Evolutionary conservation across 441 rosid species (phyloP).

Genomic region (Sinapis alba): DNA sequence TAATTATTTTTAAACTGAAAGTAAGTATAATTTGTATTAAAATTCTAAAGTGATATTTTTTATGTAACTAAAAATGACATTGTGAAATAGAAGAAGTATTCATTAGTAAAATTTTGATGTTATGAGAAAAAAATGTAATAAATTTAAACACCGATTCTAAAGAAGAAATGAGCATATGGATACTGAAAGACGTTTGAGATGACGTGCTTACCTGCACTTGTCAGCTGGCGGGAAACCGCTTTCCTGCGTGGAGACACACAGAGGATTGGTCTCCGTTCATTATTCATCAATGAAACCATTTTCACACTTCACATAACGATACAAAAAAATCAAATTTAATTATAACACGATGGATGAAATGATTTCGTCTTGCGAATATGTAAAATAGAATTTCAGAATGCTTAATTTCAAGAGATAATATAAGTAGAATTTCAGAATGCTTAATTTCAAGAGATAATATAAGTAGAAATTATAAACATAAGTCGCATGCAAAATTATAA

Average conservation of each 20-base stretch:
- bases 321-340: neutral
- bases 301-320: neutral
- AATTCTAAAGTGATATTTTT: no score
- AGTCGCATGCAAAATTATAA: neutral
- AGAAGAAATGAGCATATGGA: conserved; percentile 2
- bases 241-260: conserved; percentile 38
- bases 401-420: no score
- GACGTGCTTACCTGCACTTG: conserved; percentile 48
- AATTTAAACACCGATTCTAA: neutral
- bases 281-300: neutral
- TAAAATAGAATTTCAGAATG: neutral
- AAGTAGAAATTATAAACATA: neutral
- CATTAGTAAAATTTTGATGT: neutral
- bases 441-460: no score
- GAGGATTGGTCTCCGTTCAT: conserved; percentile 16
- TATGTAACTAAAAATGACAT: no score
- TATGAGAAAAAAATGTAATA: neutral
- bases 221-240: conserved; percentile 63
- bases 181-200: conserved; percentile 42
- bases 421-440: neutral
- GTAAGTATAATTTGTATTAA: no score
- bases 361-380: neutral
- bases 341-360: neutral
- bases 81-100: no score
- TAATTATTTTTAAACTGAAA: no score